phyloP scores from a whole-genome alignment of 1,284 basidiomycete genomes.

The Tilletia setariae region DNA sequence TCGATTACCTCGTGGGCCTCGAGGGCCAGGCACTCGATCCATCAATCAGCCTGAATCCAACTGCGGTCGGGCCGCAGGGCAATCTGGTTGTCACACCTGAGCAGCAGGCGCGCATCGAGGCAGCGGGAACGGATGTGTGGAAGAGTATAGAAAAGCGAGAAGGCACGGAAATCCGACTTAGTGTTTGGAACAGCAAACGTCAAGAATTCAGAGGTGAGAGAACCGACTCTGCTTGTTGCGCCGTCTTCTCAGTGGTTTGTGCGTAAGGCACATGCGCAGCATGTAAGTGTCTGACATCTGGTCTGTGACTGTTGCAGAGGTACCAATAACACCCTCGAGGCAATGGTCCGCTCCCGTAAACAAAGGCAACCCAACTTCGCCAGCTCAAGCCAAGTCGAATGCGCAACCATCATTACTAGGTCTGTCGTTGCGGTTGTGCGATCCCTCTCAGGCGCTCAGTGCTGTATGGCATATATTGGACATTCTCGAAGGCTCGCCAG shows the following conservation, averaged over 20 bases:
- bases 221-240: too few relatives aligned
- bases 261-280: background rate
- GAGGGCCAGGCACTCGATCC: constrained; percentile 57
- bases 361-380: constrained; percentile 24
- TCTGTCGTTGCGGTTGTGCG: constrained; percentile 81
- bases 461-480: constrained; percentile 91
- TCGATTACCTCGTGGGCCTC: constrained; percentile 92
- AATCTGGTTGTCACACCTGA: background rate
- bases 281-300: too few relatives aligned
- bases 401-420: constrained; percentile 73
- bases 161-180: constrained; percentile 70
- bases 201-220: constrained; percentile 76
- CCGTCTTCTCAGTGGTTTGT: constrained; percentile 26
- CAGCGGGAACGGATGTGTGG: constrained; percentile 41
- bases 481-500: constrained; percentile 90
- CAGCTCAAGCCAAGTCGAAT: constrained; percentile 25
- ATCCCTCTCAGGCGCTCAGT: constrained; percentile 40
- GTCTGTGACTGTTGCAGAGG: constrained; percentile 58
- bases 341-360: constrained; percentile 62
- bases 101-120: background rate
- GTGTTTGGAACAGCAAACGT: constrained; percentile 87
- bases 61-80: background rate
- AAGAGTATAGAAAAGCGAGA: constrained; percentile 74
- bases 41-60: constrained; percentile 28
- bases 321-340: constrained; percentile 77